phyloP scores from a whole-genome alignment of 176 grass and related monocot species.

The Triticum timopheevii region DNA sequence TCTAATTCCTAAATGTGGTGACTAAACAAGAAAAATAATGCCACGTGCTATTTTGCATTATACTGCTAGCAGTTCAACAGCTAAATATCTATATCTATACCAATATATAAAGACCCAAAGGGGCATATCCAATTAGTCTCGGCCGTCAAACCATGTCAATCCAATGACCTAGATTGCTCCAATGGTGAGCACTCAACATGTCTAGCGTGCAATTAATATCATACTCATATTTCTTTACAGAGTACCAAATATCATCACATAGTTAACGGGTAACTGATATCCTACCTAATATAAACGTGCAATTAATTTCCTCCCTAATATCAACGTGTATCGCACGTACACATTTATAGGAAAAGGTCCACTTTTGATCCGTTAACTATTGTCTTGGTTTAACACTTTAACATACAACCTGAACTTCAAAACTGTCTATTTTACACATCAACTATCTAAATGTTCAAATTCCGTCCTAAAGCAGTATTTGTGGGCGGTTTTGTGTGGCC shows the following conservation, averaged over 20 bases:
- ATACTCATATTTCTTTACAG: too few relatives aligned
- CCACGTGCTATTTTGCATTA: background rate
- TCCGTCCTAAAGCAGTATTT: background rate
- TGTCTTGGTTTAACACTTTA: background rate
- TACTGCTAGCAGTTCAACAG: constrained; percentile 10
- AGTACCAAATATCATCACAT: too few relatives aligned
- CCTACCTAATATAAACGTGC: too few relatives aligned
- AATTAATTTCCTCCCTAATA: too few relatives aligned
- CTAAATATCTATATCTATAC: constrained; percentile 1
- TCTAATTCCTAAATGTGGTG: background rate
- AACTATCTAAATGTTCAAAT: background rate
- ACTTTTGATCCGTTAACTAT: constrained; percentile 3
- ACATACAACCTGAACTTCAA: background rate
- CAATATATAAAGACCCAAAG: too few relatives aligned
- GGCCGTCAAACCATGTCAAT: too few relatives aligned
- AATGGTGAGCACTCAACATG: too few relatives aligned
- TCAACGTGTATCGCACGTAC: too few relatives aligned
- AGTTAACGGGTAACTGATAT: too few relatives aligned
- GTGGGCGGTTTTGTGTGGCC: background rate
- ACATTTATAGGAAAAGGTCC: background rate
- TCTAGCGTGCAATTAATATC: too few relatives aligned
- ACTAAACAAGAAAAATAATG: background rate
- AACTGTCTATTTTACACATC: background rate
- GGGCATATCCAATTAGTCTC: too few relatives aligned
- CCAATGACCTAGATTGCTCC: too few relatives aligned